Percentiles rank a stretch among this genome's conserved stretches.
Conservation (phyloP, 2,329 filamentous ascomycete species). For the Fusarium clavum region DNA sequence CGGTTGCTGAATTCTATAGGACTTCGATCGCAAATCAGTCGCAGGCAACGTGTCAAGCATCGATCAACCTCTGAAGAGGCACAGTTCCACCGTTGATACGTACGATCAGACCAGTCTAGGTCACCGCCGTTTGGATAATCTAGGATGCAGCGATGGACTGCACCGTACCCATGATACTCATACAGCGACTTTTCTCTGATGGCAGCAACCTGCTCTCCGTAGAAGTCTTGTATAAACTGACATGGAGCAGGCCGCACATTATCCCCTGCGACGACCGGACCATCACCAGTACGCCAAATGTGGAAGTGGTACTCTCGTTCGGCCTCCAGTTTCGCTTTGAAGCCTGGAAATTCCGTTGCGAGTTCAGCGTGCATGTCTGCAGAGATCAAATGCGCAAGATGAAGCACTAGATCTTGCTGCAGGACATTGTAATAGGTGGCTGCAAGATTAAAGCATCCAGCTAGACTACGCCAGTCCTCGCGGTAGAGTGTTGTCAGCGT, state of each 20-base stretch:
- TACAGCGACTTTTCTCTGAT: accelerated
- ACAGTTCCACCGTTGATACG: background rate
- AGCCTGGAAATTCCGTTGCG: background rate
- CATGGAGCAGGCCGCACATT: background rate
- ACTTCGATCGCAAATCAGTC: background rate
- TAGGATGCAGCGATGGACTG: too few species aligned
- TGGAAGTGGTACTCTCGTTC: background rate
- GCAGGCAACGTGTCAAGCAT: background rate
- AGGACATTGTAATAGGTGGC: background rate
- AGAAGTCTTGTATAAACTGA: background rate
- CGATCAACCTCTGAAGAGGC: background rate
- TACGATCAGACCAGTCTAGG: accelerated
- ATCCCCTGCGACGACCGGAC: accelerated
- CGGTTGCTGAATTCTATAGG: background rate
- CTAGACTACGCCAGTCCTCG: background rate
- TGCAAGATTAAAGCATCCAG: conserved; percentile 16
- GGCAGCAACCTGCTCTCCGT: accelerated
- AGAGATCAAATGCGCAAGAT: background rate
- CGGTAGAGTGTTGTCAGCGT: conserved; percentile 18
- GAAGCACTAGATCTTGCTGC: background rate
- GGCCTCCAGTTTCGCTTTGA: background rate
- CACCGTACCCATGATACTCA: background rate
- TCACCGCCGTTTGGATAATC: accelerated
- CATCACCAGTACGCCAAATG: background rate
- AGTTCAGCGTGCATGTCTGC: conserved; percentile 7